Base-by-base conservation (phyloP, 306 rosid genomes). In the Bauhinia variegata region DNA sequence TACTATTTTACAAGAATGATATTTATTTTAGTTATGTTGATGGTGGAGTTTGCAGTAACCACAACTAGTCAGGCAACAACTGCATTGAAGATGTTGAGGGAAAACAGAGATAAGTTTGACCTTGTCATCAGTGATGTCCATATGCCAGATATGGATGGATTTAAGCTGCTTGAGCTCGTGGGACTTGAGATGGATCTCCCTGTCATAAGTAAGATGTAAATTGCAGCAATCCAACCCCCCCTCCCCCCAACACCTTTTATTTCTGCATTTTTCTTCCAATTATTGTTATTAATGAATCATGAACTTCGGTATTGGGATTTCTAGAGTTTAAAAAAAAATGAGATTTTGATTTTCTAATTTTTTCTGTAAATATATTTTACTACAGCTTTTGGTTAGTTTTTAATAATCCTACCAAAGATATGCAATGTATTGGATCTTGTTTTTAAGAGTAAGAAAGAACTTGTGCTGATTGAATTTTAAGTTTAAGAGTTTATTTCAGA, bases 61-160 rank as follows among this genome's bases (percentile, higher is more conserved):
- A 79, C 96, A 1, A 91, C 91, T 4, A 95, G 48, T 73, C 92
- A 90, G 77, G 99, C 99, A 64, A 65, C 67, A 59, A 76, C 60
- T 15, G 99, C 99, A n/a, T 82, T 95, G 82, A 58, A 59, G 63
- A 43, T 90, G 84, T 78, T 95, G 77, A 88, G 97, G 84, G 97
- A 86, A 51, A 89, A 95, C 86, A 87, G 62, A 69, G 75, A 87
- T 82, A 82, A 43, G 74, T 95, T 88, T 75, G 99, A 95, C 78
- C 83, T 95, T 49, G 99, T 95, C 54, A 95, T 91, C 81, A 95
- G 97, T 62, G 99, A 91, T 74, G 99, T 95, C 12, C 95, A 95
- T 63, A 95, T 95, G 99, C 99, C 99, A 33, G 97, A 95, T 79
- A 95, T 95, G 99, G 99, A 95, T 81, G 99, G 99, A 72, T 95